Percentiles rank a stretch among this genome's conserved stretches.
phyloP scores from a whole-genome alignment of 805 yeast species.

The Myxozyma sirexii region DNA sequence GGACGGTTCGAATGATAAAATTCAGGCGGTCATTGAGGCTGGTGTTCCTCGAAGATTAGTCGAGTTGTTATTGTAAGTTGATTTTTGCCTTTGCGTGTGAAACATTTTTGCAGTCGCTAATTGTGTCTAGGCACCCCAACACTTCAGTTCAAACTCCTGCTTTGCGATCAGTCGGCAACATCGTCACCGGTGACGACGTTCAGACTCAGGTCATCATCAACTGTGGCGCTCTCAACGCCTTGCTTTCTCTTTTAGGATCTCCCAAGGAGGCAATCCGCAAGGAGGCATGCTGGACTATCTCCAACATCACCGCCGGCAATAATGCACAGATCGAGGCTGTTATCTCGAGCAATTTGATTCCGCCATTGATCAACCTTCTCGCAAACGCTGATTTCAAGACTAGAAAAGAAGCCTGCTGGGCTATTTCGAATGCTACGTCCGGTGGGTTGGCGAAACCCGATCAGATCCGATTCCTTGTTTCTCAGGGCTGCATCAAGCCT shows the following conservation, averaged over 20 bases:
- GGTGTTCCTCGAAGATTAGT: constrained; percentile 93
- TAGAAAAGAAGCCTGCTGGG: constrained; percentile 99
- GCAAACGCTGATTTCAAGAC: constrained; percentile 90
- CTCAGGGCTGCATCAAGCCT: constrained; percentile 96
- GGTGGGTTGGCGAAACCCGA: constrained; percentile 93
- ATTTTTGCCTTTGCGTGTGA: background rate
- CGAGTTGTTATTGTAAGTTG: constrained; percentile 59
- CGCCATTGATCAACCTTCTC: constrained; percentile 80
- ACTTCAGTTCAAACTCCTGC: constrained; percentile 95
- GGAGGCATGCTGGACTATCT: constrained; percentile 98
- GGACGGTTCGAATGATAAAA: constrained; percentile 90
- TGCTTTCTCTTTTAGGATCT: constrained; percentile 75
- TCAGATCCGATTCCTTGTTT: constrained; percentile 87
- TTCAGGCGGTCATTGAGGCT: constrained; percentile 95
- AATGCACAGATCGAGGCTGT: constrained; percentile 95
- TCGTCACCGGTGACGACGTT: constrained; percentile 93
- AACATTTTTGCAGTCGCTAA: background rate
- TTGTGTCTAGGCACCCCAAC: constrained; percentile 62
- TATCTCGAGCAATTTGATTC: constrained; percentile 89
- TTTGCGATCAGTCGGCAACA: constrained; percentile 94
- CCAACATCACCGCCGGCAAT: constrained; percentile 97
- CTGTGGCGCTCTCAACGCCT: constrained; percentile 85
- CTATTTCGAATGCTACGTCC: constrained; percentile 94
- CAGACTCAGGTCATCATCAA: constrained; percentile 96
- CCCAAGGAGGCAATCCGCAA: constrained; percentile 91